Evolutionary conservation across 768 basidiomycete species (phyloP).

Genomic region (Rhodotorula kratochvilovae): DNA sequence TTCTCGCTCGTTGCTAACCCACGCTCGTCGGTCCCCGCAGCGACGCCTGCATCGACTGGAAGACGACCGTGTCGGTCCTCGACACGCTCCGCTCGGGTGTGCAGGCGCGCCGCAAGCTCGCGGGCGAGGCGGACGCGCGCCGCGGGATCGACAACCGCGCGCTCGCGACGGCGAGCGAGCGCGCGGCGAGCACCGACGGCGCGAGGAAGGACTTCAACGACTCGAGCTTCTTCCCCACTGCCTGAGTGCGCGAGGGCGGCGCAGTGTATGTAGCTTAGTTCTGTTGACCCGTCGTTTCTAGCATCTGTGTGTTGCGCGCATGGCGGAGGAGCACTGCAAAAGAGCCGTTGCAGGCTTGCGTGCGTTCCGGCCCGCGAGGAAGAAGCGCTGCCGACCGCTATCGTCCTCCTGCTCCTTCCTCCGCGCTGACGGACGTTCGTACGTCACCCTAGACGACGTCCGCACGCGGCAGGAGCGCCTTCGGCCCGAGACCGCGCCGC

Average conservation of each 20-base stretch:
- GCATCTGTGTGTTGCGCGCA: too few species aligned
- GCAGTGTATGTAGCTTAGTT: neutral
- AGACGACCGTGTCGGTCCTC: constrained; percentile 71
- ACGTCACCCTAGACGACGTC: too few species aligned
- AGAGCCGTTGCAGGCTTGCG: too few species aligned
- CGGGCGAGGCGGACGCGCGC: neutral
- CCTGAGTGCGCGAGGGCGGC: neutral
- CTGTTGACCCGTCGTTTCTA: too few species aligned
- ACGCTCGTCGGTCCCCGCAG: constrained; percentile 21
- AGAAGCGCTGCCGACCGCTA: too few species aligned
- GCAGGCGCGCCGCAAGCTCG: constrained; percentile 56
- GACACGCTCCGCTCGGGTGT: constrained; percentile 86
- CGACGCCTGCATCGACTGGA: constrained; percentile 77
- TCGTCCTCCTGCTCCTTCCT: too few species aligned
- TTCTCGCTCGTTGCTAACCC: constrained; percentile 34
- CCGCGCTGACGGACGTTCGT: too few species aligned
- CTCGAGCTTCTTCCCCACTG: constrained; percentile 7
- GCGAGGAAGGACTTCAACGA: constrained; percentile 30
- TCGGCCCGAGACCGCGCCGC: too few species aligned
- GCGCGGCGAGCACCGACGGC: constrained; percentile 19
- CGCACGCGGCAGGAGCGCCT: too few species aligned
- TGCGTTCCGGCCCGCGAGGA: too few species aligned
- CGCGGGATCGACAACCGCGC: constrained; percentile 22
- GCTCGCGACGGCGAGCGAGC: constrained; percentile 14
- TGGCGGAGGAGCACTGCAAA: too few species aligned